A percentile compares a stretch with the other conserved stretches of the same genome.
Conservation (phyloP, 1,139 yeast species). For the Magnusiomyces sp. region DNA sequence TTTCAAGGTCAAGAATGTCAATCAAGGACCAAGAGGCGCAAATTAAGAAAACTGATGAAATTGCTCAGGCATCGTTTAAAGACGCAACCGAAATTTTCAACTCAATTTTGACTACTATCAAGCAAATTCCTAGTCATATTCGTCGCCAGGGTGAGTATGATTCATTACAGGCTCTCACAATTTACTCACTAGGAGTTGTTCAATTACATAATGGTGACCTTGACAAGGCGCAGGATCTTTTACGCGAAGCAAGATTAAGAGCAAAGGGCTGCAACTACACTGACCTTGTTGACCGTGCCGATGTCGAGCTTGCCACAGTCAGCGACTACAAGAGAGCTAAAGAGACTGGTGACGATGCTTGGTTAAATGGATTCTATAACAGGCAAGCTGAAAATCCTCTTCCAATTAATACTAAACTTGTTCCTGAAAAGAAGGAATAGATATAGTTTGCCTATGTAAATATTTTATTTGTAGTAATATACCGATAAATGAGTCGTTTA, state of each 20-base stretch:
- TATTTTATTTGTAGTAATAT: background rate
- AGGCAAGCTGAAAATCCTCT: background rate
- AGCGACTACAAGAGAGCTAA: slow-evolving; percentile 22
- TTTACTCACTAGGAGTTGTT: slow-evolving; percentile 80
- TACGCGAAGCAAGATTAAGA: slow-evolving; percentile 63
- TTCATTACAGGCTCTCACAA: slow-evolving; percentile 70
- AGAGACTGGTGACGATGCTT: slow-evolving; percentile 4
- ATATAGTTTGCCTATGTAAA: background rate
- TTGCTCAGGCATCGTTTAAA: slow-evolving; percentile 28
- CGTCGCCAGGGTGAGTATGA: slow-evolving; percentile 40
- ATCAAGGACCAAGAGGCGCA: too few species aligned
- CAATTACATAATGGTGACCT: slow-evolving; percentile 50
- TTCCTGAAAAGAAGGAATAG: background rate
- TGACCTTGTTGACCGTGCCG: slow-evolving; percentile 57
- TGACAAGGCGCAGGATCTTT: slow-evolving; percentile 49
- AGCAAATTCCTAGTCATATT: slow-evolving; percentile 39
- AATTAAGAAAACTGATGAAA: slow-evolving; percentile 29
- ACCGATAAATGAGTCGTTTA: background rate
- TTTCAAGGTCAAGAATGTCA: too few species aligned
- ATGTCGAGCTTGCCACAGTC: slow-evolving; percentile 50
- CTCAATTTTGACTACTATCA: slow-evolving; percentile 45
- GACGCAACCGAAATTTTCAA: slow-evolving; percentile 18
- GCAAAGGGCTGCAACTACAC: slow-evolving; percentile 61
- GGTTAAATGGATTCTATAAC: slow-evolving; percentile 3
- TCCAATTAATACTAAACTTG: background rate